Base-by-base conservation (phyloP, 2,329 filamentous ascomycete species). In the Coleophoma cylindrospora region DNA sequence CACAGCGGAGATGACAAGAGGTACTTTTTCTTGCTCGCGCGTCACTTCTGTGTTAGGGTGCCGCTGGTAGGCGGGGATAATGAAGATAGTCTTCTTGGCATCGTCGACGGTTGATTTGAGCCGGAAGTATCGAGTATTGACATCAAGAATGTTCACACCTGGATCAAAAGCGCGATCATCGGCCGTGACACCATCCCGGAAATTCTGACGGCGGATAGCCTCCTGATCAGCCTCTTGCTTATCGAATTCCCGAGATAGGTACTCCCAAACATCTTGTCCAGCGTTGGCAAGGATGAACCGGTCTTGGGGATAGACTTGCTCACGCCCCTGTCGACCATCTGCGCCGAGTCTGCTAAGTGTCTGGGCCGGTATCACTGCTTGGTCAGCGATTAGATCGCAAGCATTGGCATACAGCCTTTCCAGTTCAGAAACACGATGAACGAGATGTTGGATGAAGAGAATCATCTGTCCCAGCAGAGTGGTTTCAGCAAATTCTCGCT, bases 401-500 rank as follows among this genome's bases (percentile, higher is more conserved):
- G 73, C 66, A 53, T 77, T 76, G 51, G 68, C 75, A 53, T 81
- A 75, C 15, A 67, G 62, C 12, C 75, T 71, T 59, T 83, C 80
- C 2, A 83, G 74, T 55, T 82, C 77, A 59, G 81, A 79, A 66
- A 77, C 73, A 38, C 80, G 77, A 7, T 65, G 68, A 13, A 78
- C 67, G 12, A 83, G 73, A 50, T 75, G 70, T 58, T 81, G 77
- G 3, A 73, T 74, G 57, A 75, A 76, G 21, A 75, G 62, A 8
- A 84, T 73, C 71, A 76, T 75, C 62, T 83, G 80, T 11, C 80
- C 80, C 3, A 84, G 65, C 15, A 83, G 64, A 7, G 73, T 76
- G 50, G 73, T 74, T 55, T 75, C 74, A 15, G 74, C 76, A 17
- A 69, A 66, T 19, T 64, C 58, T 27, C 72, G 64, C 11, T 38